Conservation (phyloP, 768 basidiomycete species). For the Floccularia luteovirens region DNA sequence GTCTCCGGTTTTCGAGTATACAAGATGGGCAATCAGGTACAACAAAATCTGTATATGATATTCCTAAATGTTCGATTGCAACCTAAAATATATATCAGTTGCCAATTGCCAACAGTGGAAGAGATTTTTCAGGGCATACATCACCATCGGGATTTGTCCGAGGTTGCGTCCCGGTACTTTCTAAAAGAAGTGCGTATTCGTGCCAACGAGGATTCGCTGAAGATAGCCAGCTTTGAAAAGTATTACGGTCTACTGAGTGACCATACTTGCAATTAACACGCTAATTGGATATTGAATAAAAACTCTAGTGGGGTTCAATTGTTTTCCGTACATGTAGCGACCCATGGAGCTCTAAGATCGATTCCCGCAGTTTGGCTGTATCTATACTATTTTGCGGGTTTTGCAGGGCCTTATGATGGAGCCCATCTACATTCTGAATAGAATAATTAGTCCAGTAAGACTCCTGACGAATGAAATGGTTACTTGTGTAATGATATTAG, state of each 20-base stretch:
- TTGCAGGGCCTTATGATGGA: constrained; percentile 75
- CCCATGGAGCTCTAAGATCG: constrained; percentile 82
- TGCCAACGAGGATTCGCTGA: constrained; percentile 76
- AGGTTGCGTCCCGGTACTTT: constrained; percentile 46
- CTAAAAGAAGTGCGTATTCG: constrained; percentile 55
- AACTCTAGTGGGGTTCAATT: background rate
- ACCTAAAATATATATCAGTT: constrained; percentile 38
- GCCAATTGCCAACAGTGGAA: constrained; percentile 1
- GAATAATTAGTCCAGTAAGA: background rate
- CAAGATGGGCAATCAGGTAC: constrained; percentile 77
- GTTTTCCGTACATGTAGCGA: constrained; percentile 57
- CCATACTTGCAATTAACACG: constrained; percentile 72
- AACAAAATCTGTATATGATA: constrained; percentile 68
- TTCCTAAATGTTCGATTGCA: constrained; percentile 61
- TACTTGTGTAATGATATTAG: constrained; percentile 74
- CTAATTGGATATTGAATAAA: constrained; percentile 21
- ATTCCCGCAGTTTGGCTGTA: constrained; percentile 26
- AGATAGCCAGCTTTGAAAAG: constrained; percentile 72
- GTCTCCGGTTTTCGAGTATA: constrained; percentile 42
- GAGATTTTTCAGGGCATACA: constrained; percentile 32
- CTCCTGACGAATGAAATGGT: background rate
- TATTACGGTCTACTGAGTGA: constrained; percentile 57
- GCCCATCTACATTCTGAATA: constrained; percentile 79
- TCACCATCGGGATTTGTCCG: constrained; percentile 94
- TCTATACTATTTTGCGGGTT: constrained; percentile 21